Evolutionary conservation across 2,329 filamentous ascomycete species (phyloP), one percentile per base, ranked within the genome.

Genomic region (Xylaria sp.): DNA sequence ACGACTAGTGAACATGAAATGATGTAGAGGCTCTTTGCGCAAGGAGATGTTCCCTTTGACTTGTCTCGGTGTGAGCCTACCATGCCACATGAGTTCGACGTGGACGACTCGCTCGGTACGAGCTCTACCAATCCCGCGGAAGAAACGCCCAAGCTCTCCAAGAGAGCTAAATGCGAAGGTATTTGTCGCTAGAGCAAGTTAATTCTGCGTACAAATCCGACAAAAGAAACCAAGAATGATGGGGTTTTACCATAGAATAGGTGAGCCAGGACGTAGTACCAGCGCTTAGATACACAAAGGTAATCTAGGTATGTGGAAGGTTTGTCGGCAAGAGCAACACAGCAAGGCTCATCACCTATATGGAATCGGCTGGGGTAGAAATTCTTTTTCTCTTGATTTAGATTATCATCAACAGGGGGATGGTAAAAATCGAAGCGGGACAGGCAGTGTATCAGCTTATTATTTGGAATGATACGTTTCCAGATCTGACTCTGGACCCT

Each of bases 121-220:
- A 3, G 73, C 67, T 1, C 31, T 38, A 0, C 77, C 75, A 21
- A 83, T 83, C 0, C 80, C 78, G 1, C 66, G 68, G 56, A 75
- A 77, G 66, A 85, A 85, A 45, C 80, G 77, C 55, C 78, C 78
- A 68, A 81, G 78, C 69, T 85, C 82, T 47, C 83, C 82, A 0
- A 85, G 70, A n/a, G 79, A 82, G n/a, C 80, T 83, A 67, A 85
- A 84, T 0, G 78, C 79, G 62, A 84, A 84, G 0, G 73, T 80
- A 65, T 85, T 85, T 2, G 61, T 51, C 4, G 55, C 62, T 64
- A 57, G 19, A 50, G 1, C 2, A 37, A 11, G 42, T 64, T 54
- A 66, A 46, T 23, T 19, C 19, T 31, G 2, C 11, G n/a, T 11
- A 21, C 33, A n/a, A n/a, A 11, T 15, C 19, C 4, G 15, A 45